A percentile compares a stretch with the other conserved stretches of the same genome.
Conservation (phyloP, 257 asterid species). For the Solanum appendiculatum region DNA sequence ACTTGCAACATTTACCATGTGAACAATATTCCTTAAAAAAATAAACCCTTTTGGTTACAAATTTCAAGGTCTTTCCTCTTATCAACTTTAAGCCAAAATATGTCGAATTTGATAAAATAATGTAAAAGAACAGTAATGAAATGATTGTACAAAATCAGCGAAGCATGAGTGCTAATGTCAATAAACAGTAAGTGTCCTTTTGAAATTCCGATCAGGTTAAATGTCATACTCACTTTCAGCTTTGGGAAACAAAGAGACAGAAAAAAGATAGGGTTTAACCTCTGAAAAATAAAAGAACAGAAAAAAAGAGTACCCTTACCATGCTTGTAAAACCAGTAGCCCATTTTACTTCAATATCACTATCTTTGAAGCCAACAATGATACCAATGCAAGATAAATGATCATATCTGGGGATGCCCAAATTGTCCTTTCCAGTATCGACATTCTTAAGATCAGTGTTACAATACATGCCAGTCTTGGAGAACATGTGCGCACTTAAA, state of each 20-base stretch:
- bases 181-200: neutral
- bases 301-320: constrained; percentile 29
- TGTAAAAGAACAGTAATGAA: neutral
- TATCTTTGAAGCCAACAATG: constrained; percentile 46
- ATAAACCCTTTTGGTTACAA: neutral
- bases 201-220: neutral
- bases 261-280: neutral
- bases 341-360: constrained; percentile 78
- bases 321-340: constrained; percentile 58
- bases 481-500: neutral
- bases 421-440: constrained; percentile 12
- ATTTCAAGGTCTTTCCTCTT: neutral
- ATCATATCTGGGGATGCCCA: constrained; percentile 5
- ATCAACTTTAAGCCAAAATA: neutral
- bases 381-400: constrained; percentile 56
- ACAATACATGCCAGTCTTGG: constrained; percentile 2
- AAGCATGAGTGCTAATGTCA: neutral
- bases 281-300: neutral
- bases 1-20: neutral
- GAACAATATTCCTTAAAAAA: neutral
- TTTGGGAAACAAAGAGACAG: neutral
- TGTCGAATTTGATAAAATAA: neutral
- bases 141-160: neutral
- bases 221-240: neutral
- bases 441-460: constrained; percentile 9